Evolutionary conservation across 164 flowering plant species (phyloP), one percentile per base, ranked within the genome.

Genomic region (Annona cherimola): DNA sequence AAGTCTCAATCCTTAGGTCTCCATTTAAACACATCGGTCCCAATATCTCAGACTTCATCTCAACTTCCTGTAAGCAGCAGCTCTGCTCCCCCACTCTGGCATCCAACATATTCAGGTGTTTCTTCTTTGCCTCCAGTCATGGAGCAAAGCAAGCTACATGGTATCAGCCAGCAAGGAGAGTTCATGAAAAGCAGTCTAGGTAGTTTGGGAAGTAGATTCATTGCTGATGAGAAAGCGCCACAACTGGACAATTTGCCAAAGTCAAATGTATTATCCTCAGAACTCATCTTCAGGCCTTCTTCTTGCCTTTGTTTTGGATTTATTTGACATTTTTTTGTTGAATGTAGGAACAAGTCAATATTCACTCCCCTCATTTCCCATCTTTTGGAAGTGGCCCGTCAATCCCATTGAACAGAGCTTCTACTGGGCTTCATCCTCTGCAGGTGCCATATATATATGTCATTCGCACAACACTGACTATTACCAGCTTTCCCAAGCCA

Each of bases 81-180:
- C 41, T 70, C 71, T 63, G 59, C 71, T 35, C 71, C 77, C 4
- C 73, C 73, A 50, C 42, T 73, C 60, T 78, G 78, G 83, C 66
- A 69, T 20, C 3, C 74, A 70, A 20, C 74, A 26, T 76, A 70
- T 64, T 68, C 69, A 43, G 72, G 70, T 63, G 77, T 64, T 71
- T 54, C 83, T 75, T 69, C 77, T 7, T 60, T 71, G 11, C n/a
- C 80, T 42, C 62, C 80, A 41, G 46, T 74, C 46, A 45, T 65
- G 45, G 74, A 35, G 54, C 81, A 76, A 57, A 73, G 72, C 68
- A 75, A 73, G 54, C 61, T 69, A 45, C 75, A 76, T n/a, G 78
- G 76, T 16, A 66, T 66, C 70, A 73, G 78, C 46, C 73, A 78
- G 70, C 81, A 74, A 55, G 75, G 73, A 45, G 79, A 78, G 12